phyloP scores from a whole-genome alignment of 306 rosid species.

The Fragaria vesca region DNA sequence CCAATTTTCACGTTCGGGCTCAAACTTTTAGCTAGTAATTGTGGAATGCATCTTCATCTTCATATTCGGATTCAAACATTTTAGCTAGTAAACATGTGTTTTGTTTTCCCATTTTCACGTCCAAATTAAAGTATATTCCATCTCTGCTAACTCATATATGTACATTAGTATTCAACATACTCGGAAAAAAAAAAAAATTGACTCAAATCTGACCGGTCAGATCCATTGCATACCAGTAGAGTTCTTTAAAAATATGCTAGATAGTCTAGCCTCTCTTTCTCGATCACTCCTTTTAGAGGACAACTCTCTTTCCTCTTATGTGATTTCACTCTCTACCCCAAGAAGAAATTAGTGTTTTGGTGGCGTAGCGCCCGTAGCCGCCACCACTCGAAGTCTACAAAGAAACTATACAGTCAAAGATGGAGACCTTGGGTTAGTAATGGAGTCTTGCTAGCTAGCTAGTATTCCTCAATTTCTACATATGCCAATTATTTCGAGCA shows the following conservation, averaged over 20 bases:
- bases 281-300: background rate
- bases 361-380: background rate
- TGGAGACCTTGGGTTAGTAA: background rate
- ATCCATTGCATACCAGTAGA: background rate
- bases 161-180: too few species aligned
- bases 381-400: background rate
- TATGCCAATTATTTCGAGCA: background rate
- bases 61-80: background rate
- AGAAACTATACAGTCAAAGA: background rate
- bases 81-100: too few species aligned
- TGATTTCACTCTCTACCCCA: background rate
- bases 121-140: too few species aligned
- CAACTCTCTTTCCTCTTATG: background rate
- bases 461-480: background rate
- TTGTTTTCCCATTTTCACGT: too few species aligned
- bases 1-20: too few species aligned
- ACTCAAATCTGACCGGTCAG: background rate
- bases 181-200: too few species aligned
- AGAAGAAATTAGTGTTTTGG: background rate
- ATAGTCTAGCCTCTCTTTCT: background rate
- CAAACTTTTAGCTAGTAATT: background rate
- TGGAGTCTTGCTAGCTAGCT: background rate
- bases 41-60: background rate
- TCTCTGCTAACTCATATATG: background rate
- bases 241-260: too few species aligned